Conservation (phyloP, 2,329 filamentous ascomycete species). For the Colletotrichum incanum region DNA sequence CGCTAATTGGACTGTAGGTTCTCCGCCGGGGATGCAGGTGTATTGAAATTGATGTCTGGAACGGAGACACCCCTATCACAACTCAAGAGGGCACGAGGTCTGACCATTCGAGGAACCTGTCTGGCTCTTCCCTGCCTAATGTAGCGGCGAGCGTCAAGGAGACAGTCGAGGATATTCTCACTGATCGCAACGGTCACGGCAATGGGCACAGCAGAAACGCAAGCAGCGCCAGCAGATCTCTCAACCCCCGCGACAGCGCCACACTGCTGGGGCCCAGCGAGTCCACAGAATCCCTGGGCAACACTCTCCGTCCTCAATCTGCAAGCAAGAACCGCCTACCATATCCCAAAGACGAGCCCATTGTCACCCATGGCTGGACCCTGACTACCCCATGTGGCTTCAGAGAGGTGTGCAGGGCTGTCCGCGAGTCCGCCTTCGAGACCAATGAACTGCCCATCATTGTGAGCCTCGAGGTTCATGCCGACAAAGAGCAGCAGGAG, state of each 20-base stretch:
- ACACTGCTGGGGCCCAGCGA: conserved; percentile 54
- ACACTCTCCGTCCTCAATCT: conserved; percentile 38
- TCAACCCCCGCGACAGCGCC: conserved; percentile 44
- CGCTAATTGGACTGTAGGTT: conserved; percentile 62
- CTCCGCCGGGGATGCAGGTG: conserved; percentile 86
- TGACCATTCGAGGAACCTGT: conserved; percentile 64
- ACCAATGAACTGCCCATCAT: conserved; percentile 86
- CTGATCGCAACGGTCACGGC: conserved; percentile 43
- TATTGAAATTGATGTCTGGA: conserved; percentile 96
- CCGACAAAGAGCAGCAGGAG: conserved; percentile 85
- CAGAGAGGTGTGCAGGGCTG: conserved; percentile 86
- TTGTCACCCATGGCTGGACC: conserved; percentile 88
- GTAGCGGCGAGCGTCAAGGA: conserved; percentile 59
- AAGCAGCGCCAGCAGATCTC: conserved; percentile 55
- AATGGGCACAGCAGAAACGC: conserved; percentile 57
- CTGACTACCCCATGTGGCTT: conserved; percentile 90
- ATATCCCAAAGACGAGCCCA: conserved; percentile 74
- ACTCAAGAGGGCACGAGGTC: conserved; percentile 53
- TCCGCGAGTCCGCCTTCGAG: conserved; percentile 84
- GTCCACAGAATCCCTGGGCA: conserved; percentile 49
- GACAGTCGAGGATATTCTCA: conserved; percentile 50
- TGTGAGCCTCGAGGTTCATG: conserved; percentile 93
- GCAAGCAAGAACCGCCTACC: conserved; percentile 48
- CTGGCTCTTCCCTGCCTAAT: conserved; percentile 63
- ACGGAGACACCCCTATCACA: conserved; percentile 70